Evolutionary conservation across 1,139 yeast species (phyloP).

Genomic region (Suhomyces guaymorum): DNA sequence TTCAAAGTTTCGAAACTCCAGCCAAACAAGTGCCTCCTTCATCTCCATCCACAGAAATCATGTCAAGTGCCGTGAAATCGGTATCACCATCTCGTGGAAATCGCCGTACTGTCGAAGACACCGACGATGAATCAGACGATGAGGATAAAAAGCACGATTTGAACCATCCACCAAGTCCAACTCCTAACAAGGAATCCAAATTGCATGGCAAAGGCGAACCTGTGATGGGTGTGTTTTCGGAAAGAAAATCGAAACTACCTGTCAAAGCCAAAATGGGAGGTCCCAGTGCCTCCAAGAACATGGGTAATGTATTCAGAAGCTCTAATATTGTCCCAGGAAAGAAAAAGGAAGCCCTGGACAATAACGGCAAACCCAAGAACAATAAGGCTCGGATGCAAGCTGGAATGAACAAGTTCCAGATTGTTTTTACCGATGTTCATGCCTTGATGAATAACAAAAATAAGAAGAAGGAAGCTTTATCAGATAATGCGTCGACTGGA

Average conservation of each 20-base stretch:
- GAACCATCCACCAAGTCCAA: conserved; percentile 40
- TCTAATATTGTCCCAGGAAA: conserved; percentile 17
- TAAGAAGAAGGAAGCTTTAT: conserved; percentile 22
- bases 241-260: conserved; percentile 19
- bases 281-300: neutral
- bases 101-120: conserved; percentile 5
- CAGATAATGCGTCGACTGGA: neutral
- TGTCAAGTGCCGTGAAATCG: conserved; percentile 19
- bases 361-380: conserved; percentile 9
- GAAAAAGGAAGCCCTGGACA: conserved; percentile 14
- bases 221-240: conserved; percentile 47
- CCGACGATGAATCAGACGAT: conserved; percentile 9
- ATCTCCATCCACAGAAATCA: conserved; percentile 27
- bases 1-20: conserved; percentile 20
- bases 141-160: conserved; percentile 6
- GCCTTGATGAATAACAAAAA: conserved; percentile 42
- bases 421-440: conserved; percentile 53
- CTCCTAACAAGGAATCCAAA: conserved; percentile 36
- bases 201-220: conserved; percentile 28
- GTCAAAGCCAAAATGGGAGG: conserved; percentile 6
- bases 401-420: conserved; percentile 54
- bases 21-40: conserved; percentile 23
- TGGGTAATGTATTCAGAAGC: conserved; percentile 12
- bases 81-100: conserved; percentile 5
- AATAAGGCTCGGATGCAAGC: conserved; percentile 40